Percentiles rank a stretch among this genome's conserved stretches.
These are phyloP conservation scores for Amaranthus cruentus DNA, from an alignment of 148 eudicot genomes.

Conservation along the genomic window DNA sequence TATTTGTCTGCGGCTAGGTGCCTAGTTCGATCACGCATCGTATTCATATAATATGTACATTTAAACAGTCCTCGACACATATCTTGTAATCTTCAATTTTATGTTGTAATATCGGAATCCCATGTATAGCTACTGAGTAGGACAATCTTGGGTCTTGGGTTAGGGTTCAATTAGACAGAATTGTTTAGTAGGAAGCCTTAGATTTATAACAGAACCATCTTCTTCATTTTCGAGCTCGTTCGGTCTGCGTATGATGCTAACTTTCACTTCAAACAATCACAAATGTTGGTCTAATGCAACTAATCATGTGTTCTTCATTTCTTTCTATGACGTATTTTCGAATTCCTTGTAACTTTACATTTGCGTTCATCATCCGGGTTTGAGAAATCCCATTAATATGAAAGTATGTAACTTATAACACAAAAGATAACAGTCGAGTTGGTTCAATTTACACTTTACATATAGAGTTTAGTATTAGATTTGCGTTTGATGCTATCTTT, in stretches of 20 bases:
- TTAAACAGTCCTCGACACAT: neutral
- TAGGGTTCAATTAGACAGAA: conserved; percentile 3
- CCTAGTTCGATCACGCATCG: neutral
- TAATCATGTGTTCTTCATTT: neutral
- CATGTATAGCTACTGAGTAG: conserved; percentile 33
- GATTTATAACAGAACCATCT: conserved; percentile 14
- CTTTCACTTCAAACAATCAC: neutral
- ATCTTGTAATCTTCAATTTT: conserved; percentile 6
- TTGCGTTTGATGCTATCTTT: neutral
- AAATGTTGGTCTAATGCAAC: neutral
- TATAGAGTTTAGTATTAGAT: too few species aligned
- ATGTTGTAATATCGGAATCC: conserved; percentile 20
- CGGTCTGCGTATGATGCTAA: neutral
- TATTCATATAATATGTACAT: conserved; percentile 23
- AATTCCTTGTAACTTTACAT: neutral
- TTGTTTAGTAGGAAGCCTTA: neutral
- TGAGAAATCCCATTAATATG: too few species aligned
- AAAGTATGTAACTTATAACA: too few species aligned
- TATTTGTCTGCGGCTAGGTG: conserved; percentile 9
- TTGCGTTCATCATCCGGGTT: neutral
- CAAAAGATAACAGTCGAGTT: too few species aligned
- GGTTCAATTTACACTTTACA: too few species aligned
- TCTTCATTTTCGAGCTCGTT: conserved; percentile 5
- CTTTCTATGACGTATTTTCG: neutral
- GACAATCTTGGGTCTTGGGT: neutral